These are phyloP conservation scores for Berberis vulgaris DNA, from an alignment of 164 flowering plant species.

Conservation along the genomic window DNA sequence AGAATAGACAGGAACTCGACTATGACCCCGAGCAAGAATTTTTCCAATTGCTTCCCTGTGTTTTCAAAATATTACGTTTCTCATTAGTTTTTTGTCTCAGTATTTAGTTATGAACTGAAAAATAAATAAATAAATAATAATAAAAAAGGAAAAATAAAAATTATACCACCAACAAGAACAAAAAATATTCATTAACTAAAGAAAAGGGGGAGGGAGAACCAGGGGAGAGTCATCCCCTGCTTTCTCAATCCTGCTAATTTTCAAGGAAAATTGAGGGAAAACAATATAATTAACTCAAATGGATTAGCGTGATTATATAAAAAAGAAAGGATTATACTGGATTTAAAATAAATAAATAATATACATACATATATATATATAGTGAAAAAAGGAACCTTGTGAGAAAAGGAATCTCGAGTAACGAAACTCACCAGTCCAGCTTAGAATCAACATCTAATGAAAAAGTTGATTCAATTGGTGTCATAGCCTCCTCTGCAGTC, in stretches of 20 bases:
- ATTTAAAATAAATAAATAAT: no score
- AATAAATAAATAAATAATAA: neutral
- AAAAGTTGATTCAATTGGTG: constrained; percentile 97
- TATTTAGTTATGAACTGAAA: neutral
- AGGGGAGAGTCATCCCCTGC: no score
- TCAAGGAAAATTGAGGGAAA: no score
- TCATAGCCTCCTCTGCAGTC: constrained; percentile 99
- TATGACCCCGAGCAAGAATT: constrained; percentile 96
- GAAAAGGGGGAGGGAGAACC: no score
- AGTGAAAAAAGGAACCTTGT: neutral
- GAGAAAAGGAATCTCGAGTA: no score
- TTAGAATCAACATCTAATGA: constrained; percentile 93
- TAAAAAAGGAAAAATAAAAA: no score
- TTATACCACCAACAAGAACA: no score
- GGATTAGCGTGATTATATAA: no score
- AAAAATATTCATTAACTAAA: no score
- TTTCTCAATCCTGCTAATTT: no score
- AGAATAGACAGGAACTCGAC: constrained; percentile 95
- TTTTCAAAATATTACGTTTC: neutral
- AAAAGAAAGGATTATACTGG: no score
- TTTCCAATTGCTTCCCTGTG: constrained; percentile 98
- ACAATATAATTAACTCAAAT: no score
- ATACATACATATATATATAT: neutral
- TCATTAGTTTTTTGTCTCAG: neutral
- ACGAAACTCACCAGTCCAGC: constrained; percentile 69